phyloP scores from a whole-genome alignment of 768 basidiomycete genomes.

The Macrolepiota dolichaula region DNA sequence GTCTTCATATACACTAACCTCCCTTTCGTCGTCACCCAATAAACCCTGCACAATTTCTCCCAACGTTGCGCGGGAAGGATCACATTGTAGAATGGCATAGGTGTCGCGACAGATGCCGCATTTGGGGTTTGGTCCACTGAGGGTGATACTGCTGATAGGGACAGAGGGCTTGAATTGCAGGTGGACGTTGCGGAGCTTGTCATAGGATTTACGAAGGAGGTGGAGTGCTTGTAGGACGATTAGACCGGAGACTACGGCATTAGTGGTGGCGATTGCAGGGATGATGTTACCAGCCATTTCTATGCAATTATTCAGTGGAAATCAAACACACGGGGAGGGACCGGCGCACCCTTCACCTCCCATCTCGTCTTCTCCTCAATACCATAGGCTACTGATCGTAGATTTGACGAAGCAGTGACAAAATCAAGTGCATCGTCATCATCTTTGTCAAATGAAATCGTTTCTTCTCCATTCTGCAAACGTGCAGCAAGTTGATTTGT shows the following conservation, averaged over 20 bases:
- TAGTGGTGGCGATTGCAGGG: constrained; percentile 98
- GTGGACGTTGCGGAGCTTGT: constrained; percentile 70
- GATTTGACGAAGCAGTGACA: constrained; percentile 91
- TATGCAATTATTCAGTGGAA: constrained; percentile 27
- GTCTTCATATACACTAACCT: constrained; percentile 85
- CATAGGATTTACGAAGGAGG: constrained; percentile 65
- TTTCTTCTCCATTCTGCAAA: constrained; percentile 60
- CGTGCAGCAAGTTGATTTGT: constrained; percentile 76
- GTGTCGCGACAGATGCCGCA: constrained; percentile 89
- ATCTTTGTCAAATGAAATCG: constrained; percentile 93
- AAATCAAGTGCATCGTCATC: constrained; percentile 97
- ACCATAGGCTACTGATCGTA: constrained; percentile 86
- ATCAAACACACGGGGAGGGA: neutral
- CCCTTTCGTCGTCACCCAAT: constrained; percentile 53
- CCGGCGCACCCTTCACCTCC: constrained; percentile 84
- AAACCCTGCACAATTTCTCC: constrained; percentile 70
- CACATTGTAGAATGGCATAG: constrained; percentile 73
- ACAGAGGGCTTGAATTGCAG: constrained; percentile 74
- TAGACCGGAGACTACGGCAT: constrained; percentile 93
- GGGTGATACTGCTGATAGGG: constrained; percentile 68
- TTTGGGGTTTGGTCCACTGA: constrained; percentile 65
- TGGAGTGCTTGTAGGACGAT: constrained; percentile 93
- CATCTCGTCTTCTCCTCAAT: constrained; percentile 89
- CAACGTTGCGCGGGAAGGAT: constrained; percentile 64
- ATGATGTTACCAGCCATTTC: constrained; percentile 99